Evolutionary conservation across 1,284 basidiomycete species (phyloP).

Genomic region (Sanghuangporus baumii): DNA sequence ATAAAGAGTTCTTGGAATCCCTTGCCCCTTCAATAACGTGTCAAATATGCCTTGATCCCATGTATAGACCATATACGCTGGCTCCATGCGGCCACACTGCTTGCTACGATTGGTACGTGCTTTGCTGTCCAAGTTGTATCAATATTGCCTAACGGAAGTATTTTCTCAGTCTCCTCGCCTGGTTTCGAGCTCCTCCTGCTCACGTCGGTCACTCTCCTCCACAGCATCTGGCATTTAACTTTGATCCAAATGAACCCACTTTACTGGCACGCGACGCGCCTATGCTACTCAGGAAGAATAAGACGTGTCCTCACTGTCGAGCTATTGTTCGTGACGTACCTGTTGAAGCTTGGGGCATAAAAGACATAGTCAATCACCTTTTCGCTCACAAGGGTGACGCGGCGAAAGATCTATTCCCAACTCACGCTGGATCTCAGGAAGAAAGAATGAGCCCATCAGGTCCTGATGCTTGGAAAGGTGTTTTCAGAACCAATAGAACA

Average conservation of each 20-base stretch:
- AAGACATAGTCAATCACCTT: slow-evolving; percentile 52
- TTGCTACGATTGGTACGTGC: slow-evolving; percentile 38
- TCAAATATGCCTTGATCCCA: slow-evolving; percentile 67
- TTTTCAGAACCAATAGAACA: slow-evolving; percentile 11
- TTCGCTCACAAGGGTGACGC: slow-evolving; percentile 43
- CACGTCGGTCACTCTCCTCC: slow-evolving; percentile 20
- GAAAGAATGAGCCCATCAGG: neutral
- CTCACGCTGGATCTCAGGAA: neutral
- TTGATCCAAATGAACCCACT: slow-evolving; percentile 6
- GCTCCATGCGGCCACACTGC: slow-evolving; percentile 70
- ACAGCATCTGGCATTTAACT: slow-evolving; percentile 28
- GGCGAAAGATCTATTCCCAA: slow-evolving; percentile 28
- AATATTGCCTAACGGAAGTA: neutral
- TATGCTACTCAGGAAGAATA: slow-evolving; percentile 28
- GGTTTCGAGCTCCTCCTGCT: slow-evolving; percentile 53
- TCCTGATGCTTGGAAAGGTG: slow-evolving; percentile 16
- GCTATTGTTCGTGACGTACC: slow-evolving; percentile 54
- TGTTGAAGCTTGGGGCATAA: slow-evolving; percentile 66
- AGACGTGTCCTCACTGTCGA: slow-evolving; percentile 74
- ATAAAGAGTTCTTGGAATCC: slow-evolving; percentile 8
- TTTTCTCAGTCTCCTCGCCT: slow-evolving; percentile 54
- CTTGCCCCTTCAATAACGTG: slow-evolving; percentile 40
- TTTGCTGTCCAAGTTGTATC: neutral
- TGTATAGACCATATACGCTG: slow-evolving; percentile 64
- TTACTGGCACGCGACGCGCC: slow-evolving; percentile 11